Conservation (phyloP, 208 protist genomes). For the Phytomonas francai region DNA sequence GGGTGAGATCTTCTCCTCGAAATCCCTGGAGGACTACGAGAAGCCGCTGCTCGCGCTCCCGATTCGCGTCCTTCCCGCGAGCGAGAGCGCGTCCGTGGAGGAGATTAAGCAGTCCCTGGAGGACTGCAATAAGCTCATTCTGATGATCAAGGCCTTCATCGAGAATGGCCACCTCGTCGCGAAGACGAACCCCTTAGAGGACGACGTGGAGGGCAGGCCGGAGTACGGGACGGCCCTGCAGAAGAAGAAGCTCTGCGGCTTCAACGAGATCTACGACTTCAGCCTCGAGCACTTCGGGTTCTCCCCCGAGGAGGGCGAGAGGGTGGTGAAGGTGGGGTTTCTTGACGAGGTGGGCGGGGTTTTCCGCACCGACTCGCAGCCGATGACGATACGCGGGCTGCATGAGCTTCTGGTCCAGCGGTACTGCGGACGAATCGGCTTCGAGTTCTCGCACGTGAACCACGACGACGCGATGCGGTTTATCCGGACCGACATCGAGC, state of each 20-base stretch:
- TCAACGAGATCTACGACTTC: slow-evolving; percentile 20
- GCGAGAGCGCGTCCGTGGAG: slow-evolving; percentile 17
- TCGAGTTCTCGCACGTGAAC: slow-evolving; percentile 94
- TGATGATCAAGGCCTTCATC: slow-evolving; percentile 88
- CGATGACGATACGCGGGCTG: slow-evolving; percentile 75
- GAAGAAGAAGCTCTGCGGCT: not conserved
- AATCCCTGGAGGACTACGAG: slow-evolving; percentile 35
- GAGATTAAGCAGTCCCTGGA: slow-evolving; percentile 64
- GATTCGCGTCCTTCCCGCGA: slow-evolving; percentile 55
- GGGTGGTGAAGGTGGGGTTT: slow-evolving; percentile 77
- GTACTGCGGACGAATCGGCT: slow-evolving; percentile 90
- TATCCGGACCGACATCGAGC: slow-evolving; percentile 90
- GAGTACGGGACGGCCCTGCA: slow-evolving; percentile 2
- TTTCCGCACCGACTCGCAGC: slow-evolving; percentile 42
- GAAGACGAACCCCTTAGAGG: slow-evolving; percentile 77
- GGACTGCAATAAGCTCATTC: slow-evolving; percentile 69
- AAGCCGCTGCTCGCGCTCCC: slow-evolving; percentile 43
- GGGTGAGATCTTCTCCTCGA: slow-evolving; percentile 47
- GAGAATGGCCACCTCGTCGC: slow-evolving; percentile 79
- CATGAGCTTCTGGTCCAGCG: slow-evolving; percentile 64
- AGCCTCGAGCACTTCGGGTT: slow-evolving; percentile 82
- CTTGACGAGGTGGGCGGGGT: slow-evolving; percentile 64
- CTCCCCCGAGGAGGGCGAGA: slow-evolving; percentile 44
- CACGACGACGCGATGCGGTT: slow-evolving; percentile 83
- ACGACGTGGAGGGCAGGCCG: slow-evolving; percentile 30